Percentiles rank a stretch among this genome's conserved stretches.
Conservation (phyloP, 495 filamentous ascomycete genomes). For the Annulohypoxylon maeteangense region DNA sequence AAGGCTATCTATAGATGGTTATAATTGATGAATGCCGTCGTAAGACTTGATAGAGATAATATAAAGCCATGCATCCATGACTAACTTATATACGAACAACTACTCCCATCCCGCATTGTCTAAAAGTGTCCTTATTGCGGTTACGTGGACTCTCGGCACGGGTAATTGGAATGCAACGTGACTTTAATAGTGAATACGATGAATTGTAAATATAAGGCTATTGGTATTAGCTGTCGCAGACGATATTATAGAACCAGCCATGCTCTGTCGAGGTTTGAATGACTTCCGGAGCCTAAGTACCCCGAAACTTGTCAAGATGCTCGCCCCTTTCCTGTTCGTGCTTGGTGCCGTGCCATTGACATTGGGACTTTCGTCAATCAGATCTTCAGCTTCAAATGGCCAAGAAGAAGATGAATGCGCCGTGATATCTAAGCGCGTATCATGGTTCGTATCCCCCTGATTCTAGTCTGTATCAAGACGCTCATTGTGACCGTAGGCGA, state of each 20-base stretch:
- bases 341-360: slow-evolving; percentile 5
- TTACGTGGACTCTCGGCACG: slow-evolving; percentile 23
- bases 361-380: background rate
- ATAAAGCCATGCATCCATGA: background rate
- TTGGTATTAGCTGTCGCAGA: background rate
- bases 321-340: slow-evolving; percentile 8
- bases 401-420: slow-evolving; percentile 9
- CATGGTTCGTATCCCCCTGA: slow-evolving; percentile 13
- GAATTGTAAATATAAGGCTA: background rate
- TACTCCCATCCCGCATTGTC: background rate
- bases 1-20: background rate
- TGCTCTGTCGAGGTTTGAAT: background rate
- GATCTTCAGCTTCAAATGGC: background rate
- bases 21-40: slow-evolving; percentile 5
- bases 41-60: slow-evolving; percentile 4
- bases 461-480: background rate
- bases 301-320: slow-evolving; percentile 13
- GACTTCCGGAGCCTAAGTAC: background rate
- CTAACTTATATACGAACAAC: background rate
- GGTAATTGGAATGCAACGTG: slow-evolving; percentile 22
- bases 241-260: background rate
- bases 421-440: slow-evolving; percentile 5
- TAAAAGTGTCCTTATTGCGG: slow-evolving; percentile 2
- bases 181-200: background rate
- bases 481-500: slow-evolving; percentile 43